A percentile compares a stretch with the other conserved stretches of the same genome.
phyloP scores from a whole-genome alignment of 192 early-diverging fungal genomes.

The Powellomyces hirtus region DNA sequence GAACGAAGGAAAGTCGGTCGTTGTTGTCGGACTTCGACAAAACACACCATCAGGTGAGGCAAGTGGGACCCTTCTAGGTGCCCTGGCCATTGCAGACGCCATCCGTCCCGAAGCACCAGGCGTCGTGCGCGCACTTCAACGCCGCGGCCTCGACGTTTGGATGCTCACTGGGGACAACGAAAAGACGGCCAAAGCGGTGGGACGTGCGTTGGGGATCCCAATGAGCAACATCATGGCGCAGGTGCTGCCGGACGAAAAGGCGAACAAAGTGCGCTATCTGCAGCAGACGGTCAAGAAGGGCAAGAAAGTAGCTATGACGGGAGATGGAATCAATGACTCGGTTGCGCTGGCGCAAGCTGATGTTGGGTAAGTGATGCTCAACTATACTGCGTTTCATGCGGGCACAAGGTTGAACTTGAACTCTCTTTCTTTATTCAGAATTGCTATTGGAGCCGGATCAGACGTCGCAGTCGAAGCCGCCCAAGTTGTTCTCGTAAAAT shows the following conservation, averaged over 20 bases:
- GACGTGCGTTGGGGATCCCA: constrained; percentile 60
- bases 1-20: constrained; percentile 54
- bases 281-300: constrained; percentile 28
- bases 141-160: constrained; percentile 63
- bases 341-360: constrained; percentile 87
- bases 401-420: not conserved
- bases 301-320: constrained; percentile 80
- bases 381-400: not conserved
- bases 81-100: constrained; percentile 64
- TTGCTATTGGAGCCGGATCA: constrained; percentile 86
- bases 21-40: constrained; percentile 50
- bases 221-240: constrained; percentile 54
- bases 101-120: constrained; percentile 56
- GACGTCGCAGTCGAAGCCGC: constrained; percentile 91
- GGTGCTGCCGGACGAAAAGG: constrained; percentile 74
- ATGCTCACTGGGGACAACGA: constrained; percentile 80
- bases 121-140: constrained; percentile 49
- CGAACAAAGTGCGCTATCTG: constrained; percentile 56
- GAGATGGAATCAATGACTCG: constrained; percentile 96
- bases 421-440: constrained; percentile 26
- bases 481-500: constrained; percentile 75
- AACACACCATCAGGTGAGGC: too few species aligned
- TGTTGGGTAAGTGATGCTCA: constrained; percentile 68
- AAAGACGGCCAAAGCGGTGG: constrained; percentile 62
- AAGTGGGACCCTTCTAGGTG: constrained; percentile 57